A percentile compares a stretch with the other conserved stretches of the same genome.
These are phyloP conservation scores for Barbarea vulgaris DNA, from an alignment of 345 rosid genomes.

Conservation along the genomic window DNA sequence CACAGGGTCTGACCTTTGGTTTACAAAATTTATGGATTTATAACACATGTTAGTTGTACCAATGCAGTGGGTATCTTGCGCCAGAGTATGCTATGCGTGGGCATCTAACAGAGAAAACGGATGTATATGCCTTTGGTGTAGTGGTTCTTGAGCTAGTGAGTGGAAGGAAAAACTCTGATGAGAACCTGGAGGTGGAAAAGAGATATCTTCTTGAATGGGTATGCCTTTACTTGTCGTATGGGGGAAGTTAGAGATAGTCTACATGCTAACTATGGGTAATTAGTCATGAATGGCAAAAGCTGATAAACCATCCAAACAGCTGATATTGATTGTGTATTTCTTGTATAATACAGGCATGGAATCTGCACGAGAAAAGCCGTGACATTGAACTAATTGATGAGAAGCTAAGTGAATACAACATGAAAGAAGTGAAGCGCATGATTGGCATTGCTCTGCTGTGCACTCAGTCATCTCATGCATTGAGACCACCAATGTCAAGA, in stretches of 20 bases:
- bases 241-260: background rate
- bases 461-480: conserved; percentile 54
- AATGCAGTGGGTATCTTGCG: conserved; percentile 57
- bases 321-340: background rate
- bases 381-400: conserved; percentile 51
- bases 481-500: conserved; percentile 69
- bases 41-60: conserved; percentile 35
- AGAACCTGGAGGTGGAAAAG: conserved; percentile 33
- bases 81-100: conserved; percentile 75
- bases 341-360: conserved; percentile 53
- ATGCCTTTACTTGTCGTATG: conserved; percentile 1
- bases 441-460: conserved; percentile 65
- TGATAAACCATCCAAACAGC: background rate
- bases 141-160: conserved; percentile 49
- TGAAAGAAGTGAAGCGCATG: conserved; percentile 54
- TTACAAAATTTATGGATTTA: conserved; percentile 6
- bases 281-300: background rate
- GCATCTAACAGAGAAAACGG: conserved; percentile 61
- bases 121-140: conserved; percentile 57
- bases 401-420: conserved; percentile 39
- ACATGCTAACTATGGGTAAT: too few species aligned
- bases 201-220: conserved; percentile 73
- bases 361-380: conserved; percentile 49
- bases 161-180: conserved; percentile 48
- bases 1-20: conserved; percentile 1